Evolutionary conservation across 2,329 filamentous ascomycete species (phyloP), one percentile per base, ranked within the genome.

Genomic region (Aspergillaceae sp.): DNA sequence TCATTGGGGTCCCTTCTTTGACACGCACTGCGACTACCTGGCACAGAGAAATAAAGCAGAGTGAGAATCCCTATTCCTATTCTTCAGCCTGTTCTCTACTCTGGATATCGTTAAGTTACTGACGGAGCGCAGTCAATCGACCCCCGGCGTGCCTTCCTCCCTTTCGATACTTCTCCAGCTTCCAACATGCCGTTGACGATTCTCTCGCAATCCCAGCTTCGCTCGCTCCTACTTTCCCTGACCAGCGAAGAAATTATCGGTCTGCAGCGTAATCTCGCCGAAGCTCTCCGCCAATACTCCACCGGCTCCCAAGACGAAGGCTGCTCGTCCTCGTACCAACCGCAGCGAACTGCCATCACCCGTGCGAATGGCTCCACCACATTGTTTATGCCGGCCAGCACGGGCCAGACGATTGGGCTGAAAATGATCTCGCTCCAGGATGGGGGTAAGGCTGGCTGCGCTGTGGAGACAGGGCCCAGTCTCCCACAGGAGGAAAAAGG

Each of bases 301-400:
- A 82, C 79, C 9, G 75, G 77, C 3, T 76, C 73, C 27, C 79
- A 83, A 46, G 73, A 76, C 34, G 69, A 77, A 33, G 75, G 75
- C 33, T 82, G 77, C 54, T 77, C 74, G 45, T 75, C 78, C 2
- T 71, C 73, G 7, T 82, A 78, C 50, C 82, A 86, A 50, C 81
- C 81, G 1, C 73, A 76, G 47, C 72, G 80, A 36, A 83, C 79
- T 1, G 70, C 75, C 2, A 73, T 85, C 44, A 78, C 77, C 44
- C 75, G 78, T 8, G 75, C 74, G 43, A 75, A 81, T 71, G 80
- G 80, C 3, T 74, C 75, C 30, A 80, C 77, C 1, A 83, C 79
- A 3, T 67, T 85, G 7, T 83, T 84, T 64, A 83, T 84, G 79
- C 82, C 83, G 2, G 80, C 80, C 8, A 80, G 73, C 35, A 79